phyloP scores from a whole-genome alignment of 805 yeast genomes.

The Candida parachauliodes region DNA sequence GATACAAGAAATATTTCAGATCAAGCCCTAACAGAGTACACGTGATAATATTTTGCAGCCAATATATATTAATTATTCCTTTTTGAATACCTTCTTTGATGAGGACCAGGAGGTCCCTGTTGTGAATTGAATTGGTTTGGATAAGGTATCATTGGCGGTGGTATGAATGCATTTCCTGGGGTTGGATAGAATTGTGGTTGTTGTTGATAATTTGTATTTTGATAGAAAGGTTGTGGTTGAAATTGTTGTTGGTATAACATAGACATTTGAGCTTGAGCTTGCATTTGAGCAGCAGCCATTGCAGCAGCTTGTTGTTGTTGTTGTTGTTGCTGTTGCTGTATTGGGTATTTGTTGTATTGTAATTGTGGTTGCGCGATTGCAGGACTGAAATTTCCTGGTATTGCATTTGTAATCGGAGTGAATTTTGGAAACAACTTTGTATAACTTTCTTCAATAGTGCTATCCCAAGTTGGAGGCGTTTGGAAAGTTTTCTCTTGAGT shows the following conservation, averaged over 20 bases:
- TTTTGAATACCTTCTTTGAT: not conserved
- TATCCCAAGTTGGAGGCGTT: constrained; percentile 77
- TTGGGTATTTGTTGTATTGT: constrained; percentile 19
- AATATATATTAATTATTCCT: constrained; percentile 1
- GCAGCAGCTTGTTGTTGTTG: constrained; percentile 15
- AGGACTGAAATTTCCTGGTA: constrained; percentile 28
- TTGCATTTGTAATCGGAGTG: constrained; percentile 20
- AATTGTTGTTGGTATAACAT: constrained; percentile 36
- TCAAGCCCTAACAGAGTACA: not conserved
- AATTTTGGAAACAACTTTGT: constrained; percentile 45
- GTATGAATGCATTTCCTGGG: constrained; percentile 1
- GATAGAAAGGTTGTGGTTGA: constrained; percentile 15
- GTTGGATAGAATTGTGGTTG: constrained; percentile 1
- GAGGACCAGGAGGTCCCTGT: not conserved
- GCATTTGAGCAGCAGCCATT: constrained; percentile 17
- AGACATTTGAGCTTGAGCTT: constrained; percentile 30
- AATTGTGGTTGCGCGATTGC: constrained; percentile 15
- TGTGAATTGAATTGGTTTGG: constrained; percentile 4
- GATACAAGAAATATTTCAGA: not conserved
- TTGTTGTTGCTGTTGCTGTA: constrained; percentile 30
- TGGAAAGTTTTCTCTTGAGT: constrained; percentile 59
- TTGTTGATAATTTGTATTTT: not conserved
- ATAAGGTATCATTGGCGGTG: constrained; percentile 1
- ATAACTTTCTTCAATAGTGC: constrained; percentile 55
- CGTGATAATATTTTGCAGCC: constrained; percentile 1